Percentiles rank a stretch among this genome's conserved stretches.
Evolutionary conservation across 1,284 basidiomycete genomes (phyloP).

Genomic region (Pascua guehoae): DNA sequence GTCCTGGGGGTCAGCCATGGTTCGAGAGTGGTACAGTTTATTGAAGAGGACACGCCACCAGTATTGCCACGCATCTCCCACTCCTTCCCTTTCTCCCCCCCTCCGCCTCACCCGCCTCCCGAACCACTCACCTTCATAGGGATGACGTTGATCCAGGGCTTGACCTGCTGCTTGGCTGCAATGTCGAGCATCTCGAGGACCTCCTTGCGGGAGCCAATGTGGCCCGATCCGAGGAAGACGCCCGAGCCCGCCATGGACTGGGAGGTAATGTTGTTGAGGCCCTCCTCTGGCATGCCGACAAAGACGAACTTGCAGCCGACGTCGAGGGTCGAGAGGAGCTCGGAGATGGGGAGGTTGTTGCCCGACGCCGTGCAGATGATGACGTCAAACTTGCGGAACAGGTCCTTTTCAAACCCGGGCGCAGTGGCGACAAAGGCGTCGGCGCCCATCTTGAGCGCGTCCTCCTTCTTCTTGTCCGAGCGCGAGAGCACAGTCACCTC

Average conservation of each 20-base stretch:
- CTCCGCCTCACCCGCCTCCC: too few relatives aligned
- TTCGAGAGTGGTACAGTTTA: too few relatives aligned
- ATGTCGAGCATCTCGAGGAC: constrained; percentile 60
- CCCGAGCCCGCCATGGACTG: constrained; percentile 50
- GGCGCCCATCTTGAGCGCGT: constrained; percentile 63
- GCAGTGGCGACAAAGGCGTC: constrained; percentile 54
- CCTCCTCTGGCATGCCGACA: constrained; percentile 54
- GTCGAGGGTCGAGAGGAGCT: constrained; percentile 55
- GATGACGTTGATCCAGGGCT: constrained; percentile 56
- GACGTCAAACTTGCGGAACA: constrained; percentile 57
- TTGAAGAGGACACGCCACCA: too few relatives aligned
- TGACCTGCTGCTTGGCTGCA: constrained; percentile 57
- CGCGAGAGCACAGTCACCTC: constrained; percentile 67
- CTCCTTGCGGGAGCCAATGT: constrained; percentile 65
- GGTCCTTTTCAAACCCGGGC: constrained; percentile 52
- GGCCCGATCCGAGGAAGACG: constrained; percentile 50
- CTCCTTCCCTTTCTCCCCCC: too few relatives aligned
- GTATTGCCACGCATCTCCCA: too few relatives aligned
- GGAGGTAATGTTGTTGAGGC: constrained; percentile 34
- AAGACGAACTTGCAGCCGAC: constrained; percentile 58
- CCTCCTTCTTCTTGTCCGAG: constrained; percentile 60
- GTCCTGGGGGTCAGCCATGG: constrained; percentile 26
- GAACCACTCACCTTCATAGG: constrained; percentile 53
- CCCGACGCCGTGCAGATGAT: constrained; percentile 58
- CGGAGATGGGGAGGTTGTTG: constrained; percentile 49